phyloP scores from a whole-genome alignment of 208 protist species.

The Willaertia magna region DNA sequence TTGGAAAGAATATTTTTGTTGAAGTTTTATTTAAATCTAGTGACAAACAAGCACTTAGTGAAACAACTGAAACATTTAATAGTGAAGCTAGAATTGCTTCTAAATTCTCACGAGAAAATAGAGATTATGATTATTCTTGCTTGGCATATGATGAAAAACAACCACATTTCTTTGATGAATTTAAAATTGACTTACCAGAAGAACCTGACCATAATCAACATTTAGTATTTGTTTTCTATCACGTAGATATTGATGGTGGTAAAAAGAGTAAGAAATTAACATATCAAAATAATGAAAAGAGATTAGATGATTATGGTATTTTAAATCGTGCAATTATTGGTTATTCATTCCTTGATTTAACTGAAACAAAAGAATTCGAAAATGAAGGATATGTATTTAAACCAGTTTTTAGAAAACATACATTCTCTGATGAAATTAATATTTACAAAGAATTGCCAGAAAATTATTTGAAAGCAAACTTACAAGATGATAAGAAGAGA shows the following conservation, averaged over 20 bases:
- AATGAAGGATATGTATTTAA: not conserved
- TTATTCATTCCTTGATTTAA: not conserved
- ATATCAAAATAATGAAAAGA: not conserved
- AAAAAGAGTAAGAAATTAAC: not conserved
- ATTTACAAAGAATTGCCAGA: not conserved
- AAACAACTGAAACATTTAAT: not conserved
- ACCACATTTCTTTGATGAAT: slow-evolving; percentile 9
- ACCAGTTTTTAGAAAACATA: not conserved
- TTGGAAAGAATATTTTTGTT: not conserved
- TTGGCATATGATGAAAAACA: not conserved
- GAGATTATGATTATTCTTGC: not conserved
- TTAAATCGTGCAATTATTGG: not conserved
- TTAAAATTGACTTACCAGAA: not conserved
- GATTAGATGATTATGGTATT: not conserved
- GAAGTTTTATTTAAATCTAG: not conserved
- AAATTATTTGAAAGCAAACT: not conserved
- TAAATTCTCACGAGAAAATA: not conserved
- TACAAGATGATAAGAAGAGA: not conserved
- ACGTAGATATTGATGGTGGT: not conserved
- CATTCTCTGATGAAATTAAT: not conserved
- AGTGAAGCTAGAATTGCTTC: not conserved
- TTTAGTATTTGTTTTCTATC: not conserved
- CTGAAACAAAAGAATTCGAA: not conserved
- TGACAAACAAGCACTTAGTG: not conserved
- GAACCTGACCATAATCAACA: not conserved